These are phyloP conservation scores for Geotrichum ghanense DNA, from an alignment of 805 yeast genomes.

Conservation along the genomic window DNA sequence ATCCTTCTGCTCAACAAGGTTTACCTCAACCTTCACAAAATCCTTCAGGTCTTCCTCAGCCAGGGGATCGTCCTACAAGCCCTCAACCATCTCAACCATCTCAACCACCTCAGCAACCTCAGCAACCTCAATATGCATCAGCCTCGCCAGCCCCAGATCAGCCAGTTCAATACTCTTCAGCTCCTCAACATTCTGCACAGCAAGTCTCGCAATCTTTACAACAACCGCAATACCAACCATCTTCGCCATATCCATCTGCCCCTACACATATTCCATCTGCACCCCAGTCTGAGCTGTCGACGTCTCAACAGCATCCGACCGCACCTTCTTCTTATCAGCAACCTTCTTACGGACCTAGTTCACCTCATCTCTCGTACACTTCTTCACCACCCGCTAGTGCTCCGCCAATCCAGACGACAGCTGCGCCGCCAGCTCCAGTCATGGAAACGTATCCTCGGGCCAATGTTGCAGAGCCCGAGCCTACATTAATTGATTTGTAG, in stretches of 20 bases:
- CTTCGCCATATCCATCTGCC: neutral
- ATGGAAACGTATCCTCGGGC: neutral
- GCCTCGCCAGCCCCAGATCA: too few relatives aligned
- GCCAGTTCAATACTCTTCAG: too few relatives aligned
- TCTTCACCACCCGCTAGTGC: constrained; percentile 2
- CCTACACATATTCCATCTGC: too few relatives aligned
- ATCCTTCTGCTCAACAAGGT: too few relatives aligned
- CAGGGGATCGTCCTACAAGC: too few relatives aligned
- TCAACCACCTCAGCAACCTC: too few relatives aligned
- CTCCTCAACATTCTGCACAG: too few relatives aligned
- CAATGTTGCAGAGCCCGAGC: neutral
- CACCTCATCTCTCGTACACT: neutral
- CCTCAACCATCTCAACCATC: constrained; percentile 1
- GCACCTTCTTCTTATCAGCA: neutral
- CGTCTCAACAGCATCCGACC: neutral
- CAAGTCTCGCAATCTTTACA: too few relatives aligned
- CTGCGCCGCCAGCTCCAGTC: neutral
- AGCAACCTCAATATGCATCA: neutral
- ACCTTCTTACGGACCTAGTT: neutral
- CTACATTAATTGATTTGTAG: neutral
- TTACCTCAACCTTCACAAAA: too few relatives aligned
- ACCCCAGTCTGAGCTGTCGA: too few relatives aligned
- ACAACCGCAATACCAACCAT: too few relatives aligned
- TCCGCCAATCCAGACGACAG: neutral
- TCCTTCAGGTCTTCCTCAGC: too few relatives aligned